Conservation (phyloP, 768 basidiomycete genomes). For the Ephemerocybe angulata region DNA sequence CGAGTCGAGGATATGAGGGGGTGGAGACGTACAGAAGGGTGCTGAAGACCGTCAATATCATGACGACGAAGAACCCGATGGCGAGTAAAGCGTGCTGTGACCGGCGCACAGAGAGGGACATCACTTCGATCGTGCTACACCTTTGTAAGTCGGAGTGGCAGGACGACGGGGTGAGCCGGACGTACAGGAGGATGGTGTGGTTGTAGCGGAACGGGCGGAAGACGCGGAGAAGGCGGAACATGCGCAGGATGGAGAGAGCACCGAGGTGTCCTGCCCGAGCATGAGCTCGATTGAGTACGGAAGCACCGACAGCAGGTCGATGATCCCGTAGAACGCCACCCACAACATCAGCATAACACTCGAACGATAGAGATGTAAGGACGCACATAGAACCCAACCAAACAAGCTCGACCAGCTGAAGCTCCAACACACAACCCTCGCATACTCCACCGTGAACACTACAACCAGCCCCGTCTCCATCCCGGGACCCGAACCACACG, state of each 20-base stretch:
- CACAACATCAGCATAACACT: not conserved
- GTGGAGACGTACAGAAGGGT: conserved; percentile 60
- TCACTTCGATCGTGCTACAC: conserved; percentile 79
- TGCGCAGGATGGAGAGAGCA: conserved; percentile 83
- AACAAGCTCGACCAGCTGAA: conserved; percentile 55
- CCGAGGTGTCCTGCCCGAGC: conserved; percentile 84
- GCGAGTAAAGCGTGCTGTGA: conserved; percentile 86
- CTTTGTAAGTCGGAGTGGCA: not conserved
- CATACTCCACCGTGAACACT: conserved; percentile 85
- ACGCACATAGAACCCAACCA: conserved; percentile 65
- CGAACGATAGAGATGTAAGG: conserved; percentile 16
- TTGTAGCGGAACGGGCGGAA: conserved; percentile 88
- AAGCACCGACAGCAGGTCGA: conserved; percentile 80
- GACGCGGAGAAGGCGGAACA: conserved; percentile 84
- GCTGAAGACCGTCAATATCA: conserved; percentile 85
- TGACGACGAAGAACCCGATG: conserved; percentile 83
- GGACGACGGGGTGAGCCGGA: conserved; percentile 11
- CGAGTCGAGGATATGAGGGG: too few relatives aligned
- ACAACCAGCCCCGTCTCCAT: conserved; percentile 81
- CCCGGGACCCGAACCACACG: conserved; percentile 86
- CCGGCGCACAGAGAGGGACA: conserved; percentile 83
- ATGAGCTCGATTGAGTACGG: conserved; percentile 89
- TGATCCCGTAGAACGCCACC: conserved; percentile 74
- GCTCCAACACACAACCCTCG: conserved; percentile 73
- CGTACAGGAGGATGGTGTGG: conserved; percentile 77